Evolutionary conservation across 192 early-diverging fungal species (phyloP), one percentile per base, ranked within the genome.

Genomic region (Coemansia sp.): DNA sequence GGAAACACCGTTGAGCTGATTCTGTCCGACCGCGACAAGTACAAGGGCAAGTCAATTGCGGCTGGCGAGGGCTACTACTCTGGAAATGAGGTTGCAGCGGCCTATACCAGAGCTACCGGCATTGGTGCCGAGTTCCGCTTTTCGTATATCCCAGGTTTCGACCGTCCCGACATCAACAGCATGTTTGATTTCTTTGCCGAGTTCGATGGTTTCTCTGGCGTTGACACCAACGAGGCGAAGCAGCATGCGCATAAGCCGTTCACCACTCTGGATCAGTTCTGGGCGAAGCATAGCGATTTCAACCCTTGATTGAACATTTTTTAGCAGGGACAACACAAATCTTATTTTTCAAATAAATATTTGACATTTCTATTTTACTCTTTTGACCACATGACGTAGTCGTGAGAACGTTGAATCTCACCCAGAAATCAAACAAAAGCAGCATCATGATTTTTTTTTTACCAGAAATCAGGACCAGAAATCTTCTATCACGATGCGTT

Each of bases 151-250:
- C 40, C 39, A 0, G 57, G 37, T 9, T 19, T 59, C n/a, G 57
- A 59, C 57, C 57, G 57, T 37, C 14, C 25, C 4, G 57, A 59
- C 9, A 49, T 59, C 22, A 44, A 59, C 34, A 15, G 19, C 19
- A 59, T 59, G 57, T 30, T 59, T 12, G 17, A 38, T 4, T 59
- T 49, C 46, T 59, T 40, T 49, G 15, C 48, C 34, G 46, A 59
- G 47, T 40, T 49, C 40, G 57, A 41, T 22, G 46, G 21, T 21
- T 3, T 14, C 30, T 9, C 22, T 15, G 10, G 37, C 33, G 22
- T 14, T 13, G 46, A 49, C 44, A 18, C 12, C 17, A 25, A 1
- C 5, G 14, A 38, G 2, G 57, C 57, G 9, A 49, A 23, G 21
- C 47, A 22, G 24, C 22, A 15, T 0, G 21, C 57, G 13, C 37